Percentiles rank a stretch among this genome's conserved stretches.
These are phyloP conservation scores for Apiotrichum gracile DNA, from an alignment of 1,284 basidiomycete genomes.

Conservation along the genomic window DNA sequence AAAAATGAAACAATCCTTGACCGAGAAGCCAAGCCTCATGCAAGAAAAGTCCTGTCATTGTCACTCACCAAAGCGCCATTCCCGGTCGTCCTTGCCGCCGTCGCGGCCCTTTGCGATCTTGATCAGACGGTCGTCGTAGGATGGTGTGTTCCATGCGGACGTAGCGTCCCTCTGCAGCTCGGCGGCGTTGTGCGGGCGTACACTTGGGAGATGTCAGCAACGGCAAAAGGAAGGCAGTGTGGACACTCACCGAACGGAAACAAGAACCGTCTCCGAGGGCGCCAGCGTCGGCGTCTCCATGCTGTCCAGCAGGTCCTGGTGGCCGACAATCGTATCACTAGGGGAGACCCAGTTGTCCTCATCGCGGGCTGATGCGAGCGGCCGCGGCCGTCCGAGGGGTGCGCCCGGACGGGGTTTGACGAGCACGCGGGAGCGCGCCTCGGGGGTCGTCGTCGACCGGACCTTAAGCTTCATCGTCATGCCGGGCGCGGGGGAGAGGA, in stretches of 20 bases:
- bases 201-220: slow-evolving; percentile 48
- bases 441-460: slow-evolving; percentile 38
- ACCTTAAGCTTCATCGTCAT: slow-evolving; percentile 30
- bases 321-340: background rate
- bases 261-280: slow-evolving; percentile 68
- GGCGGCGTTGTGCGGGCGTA: slow-evolving; percentile 59
- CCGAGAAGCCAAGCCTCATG: too few species aligned
- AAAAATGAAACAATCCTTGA: too few species aligned
- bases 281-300: slow-evolving; percentile 15
- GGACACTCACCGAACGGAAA: slow-evolving; percentile 65
- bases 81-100: slow-evolving; percentile 33
- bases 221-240: background rate
- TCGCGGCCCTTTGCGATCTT: slow-evolving; percentile 36
- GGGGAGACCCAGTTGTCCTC: slow-evolving; percentile 4
- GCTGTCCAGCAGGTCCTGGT: slow-evolving; percentile 12
- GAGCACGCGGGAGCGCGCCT: slow-evolving; percentile 34
- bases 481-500: slow-evolving; percentile 2
- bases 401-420: slow-evolving; percentile 16
- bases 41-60: slow-evolving; percentile 19
- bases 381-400: background rate
- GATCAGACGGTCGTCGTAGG: slow-evolving; percentile 36
- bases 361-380: background rate
- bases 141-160: slow-evolving; percentile 34
- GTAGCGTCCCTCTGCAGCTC: slow-evolving; percentile 27
- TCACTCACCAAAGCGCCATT: slow-evolving; percentile 50